Evolutionary conservation across 169 alveolate species (phyloP).

Genomic region (Plasmodium falciparum): DNA sequence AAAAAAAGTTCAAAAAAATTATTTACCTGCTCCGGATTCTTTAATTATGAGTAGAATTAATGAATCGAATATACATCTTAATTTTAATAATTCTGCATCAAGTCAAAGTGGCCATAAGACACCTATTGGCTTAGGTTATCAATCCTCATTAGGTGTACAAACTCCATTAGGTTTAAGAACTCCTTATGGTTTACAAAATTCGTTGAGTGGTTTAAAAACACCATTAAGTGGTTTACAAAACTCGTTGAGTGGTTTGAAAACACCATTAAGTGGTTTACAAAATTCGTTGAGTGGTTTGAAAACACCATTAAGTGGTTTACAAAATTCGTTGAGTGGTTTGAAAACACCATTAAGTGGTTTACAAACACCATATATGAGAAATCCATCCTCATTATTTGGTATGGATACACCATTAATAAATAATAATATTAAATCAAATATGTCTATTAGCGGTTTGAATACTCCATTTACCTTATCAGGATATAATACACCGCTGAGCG

Average conservation of each 20-base stretch:
- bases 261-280: slow-evolving; percentile 87
- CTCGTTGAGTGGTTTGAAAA: slow-evolving; percentile 78
- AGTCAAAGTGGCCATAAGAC: slow-evolving; percentile 80
- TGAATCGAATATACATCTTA: slow-evolving; percentile 82
- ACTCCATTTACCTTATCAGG: slow-evolving; percentile 62
- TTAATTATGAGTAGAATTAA: slow-evolving; percentile 84
- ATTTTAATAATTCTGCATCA: slow-evolving; percentile 78
- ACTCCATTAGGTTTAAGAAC: slow-evolving; percentile 90
- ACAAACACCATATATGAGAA: slow-evolving; percentile 82
- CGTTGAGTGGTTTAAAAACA: slow-evolving; percentile 83
- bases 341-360: slow-evolving; percentile 91
- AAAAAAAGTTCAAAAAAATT: slow-evolving; percentile 90
- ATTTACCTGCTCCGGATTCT: slow-evolving; percentile 94
- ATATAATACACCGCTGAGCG: slow-evolving; percentile 77
- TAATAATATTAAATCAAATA: background rate
- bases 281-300: slow-evolving; percentile 84
- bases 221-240: slow-evolving; percentile 88
- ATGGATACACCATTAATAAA: slow-evolving; percentile 44
- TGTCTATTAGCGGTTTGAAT: slow-evolving; percentile 18
- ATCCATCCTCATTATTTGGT: slow-evolving; percentile 16
- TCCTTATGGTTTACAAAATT: slow-evolving; percentile 89
- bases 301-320: slow-evolving; percentile 87
- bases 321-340: slow-evolving; percentile 83
- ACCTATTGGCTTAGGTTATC: slow-evolving; percentile 80
- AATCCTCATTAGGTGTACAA: slow-evolving; percentile 84